Evolutionary conservation across 208 protist species (phyloP).

Genomic region (Acanthamoeba castellanii): DNA sequence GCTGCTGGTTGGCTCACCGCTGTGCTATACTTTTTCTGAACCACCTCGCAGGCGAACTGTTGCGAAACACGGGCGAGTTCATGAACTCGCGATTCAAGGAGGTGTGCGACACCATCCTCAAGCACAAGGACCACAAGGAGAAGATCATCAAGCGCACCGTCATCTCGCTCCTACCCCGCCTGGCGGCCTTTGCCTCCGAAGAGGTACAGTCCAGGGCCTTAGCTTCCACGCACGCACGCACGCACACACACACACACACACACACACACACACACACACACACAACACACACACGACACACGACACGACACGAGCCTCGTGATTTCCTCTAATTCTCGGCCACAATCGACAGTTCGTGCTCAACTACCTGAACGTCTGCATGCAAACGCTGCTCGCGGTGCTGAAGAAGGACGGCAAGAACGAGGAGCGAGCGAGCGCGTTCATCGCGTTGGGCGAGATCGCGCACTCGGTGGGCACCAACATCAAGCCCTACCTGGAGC

Average conservation of each 20-base stretch:
- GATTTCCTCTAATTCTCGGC: neutral
- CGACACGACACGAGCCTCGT: too few species aligned
- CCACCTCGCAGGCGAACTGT: slow-evolving; percentile 77
- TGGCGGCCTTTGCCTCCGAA: slow-evolving; percentile 84
- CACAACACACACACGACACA: too few species aligned
- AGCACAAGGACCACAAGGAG: slow-evolving; percentile 80
- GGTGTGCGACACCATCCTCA: slow-evolving; percentile 85
- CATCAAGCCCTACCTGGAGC: slow-evolving; percentile 85
- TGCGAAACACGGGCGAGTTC: slow-evolving; percentile 82
- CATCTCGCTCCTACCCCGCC: slow-evolving; percentile 81
- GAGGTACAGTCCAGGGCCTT: slow-evolving; percentile 63
- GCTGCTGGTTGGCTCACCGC: too few species aligned
- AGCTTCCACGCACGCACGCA: too few species aligned
- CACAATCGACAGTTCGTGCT: slow-evolving; percentile 23
- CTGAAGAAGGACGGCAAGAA: slow-evolving; percentile 38
- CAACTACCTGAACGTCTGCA: slow-evolving; percentile 75
- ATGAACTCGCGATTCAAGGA: slow-evolving; percentile 80
- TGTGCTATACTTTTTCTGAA: too few species aligned
- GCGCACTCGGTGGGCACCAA: slow-evolving; percentile 77
- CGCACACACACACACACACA: too few species aligned
- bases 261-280: too few species aligned
- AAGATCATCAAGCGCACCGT: slow-evolving; percentile 86
- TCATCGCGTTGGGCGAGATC: slow-evolving; percentile 86
- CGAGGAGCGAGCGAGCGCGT: slow-evolving; percentile 80
- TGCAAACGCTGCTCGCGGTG: slow-evolving; percentile 45